phyloP scores from a whole-genome alignment of 495 filamentous ascomycete species.

The Bryoglossum gracile region DNA sequence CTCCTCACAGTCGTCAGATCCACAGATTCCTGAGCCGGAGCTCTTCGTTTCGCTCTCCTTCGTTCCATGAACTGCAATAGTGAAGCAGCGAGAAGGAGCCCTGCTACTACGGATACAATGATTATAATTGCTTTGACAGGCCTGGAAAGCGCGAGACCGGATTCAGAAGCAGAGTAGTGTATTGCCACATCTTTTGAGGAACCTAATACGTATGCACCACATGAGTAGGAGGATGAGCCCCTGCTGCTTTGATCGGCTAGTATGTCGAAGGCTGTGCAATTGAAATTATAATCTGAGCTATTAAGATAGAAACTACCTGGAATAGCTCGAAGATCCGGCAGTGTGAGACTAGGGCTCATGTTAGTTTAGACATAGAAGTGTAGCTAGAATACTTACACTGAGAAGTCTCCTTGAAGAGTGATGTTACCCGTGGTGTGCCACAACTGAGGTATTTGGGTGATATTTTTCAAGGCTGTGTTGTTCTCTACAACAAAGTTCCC shows the following conservation, averaged over 20 bases:
- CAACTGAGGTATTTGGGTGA: background rate
- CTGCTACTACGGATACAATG: background rate
- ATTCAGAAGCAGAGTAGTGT: background rate
- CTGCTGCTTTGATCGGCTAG: background rate
- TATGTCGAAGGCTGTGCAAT: conserved; percentile 6
- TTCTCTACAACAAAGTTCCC: background rate
- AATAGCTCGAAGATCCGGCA: background rate
- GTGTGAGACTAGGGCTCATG: background rate
- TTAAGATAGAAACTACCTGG: background rate
- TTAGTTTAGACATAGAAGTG: background rate
- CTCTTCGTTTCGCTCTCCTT: background rate
- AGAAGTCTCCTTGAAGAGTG: background rate
- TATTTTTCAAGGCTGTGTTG: background rate
- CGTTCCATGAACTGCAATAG: background rate
- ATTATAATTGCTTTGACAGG: background rate
- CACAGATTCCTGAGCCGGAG: background rate
- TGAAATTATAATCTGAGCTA: background rate
- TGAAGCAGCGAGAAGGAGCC: background rate
- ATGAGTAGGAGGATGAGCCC: background rate
- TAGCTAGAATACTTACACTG: background rate
- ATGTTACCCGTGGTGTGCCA: background rate
- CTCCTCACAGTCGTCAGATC: background rate
- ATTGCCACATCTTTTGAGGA: background rate
- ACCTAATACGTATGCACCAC: background rate
- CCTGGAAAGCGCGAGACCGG: background rate